A percentile compares a stretch with the other conserved stretches of the same genome.
Conservation (phyloP, 1,139 yeast genomes). For the Blastobotrys proliferans region DNA sequence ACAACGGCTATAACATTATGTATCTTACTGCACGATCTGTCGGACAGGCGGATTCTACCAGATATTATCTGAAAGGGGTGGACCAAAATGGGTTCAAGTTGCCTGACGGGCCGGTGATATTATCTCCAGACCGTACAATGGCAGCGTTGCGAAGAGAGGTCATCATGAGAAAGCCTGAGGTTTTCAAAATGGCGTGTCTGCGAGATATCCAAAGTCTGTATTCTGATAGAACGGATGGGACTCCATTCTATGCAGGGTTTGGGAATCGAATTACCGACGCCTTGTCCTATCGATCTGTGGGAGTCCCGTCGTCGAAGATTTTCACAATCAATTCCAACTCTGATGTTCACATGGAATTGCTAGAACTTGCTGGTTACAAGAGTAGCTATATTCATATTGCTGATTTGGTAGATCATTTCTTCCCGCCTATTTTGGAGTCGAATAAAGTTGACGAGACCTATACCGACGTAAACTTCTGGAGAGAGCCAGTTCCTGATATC, state of each 20-base stretch:
- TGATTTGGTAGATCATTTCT: conserved; percentile 93
- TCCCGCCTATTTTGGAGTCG: conserved; percentile 60
- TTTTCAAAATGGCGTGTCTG: conserved; percentile 95
- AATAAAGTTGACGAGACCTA: conserved; percentile 42
- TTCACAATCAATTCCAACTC: conserved; percentile 96
- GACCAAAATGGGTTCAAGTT: conserved; percentile 68
- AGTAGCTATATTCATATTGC: conserved; percentile 86
- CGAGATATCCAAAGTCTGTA: conserved; percentile 73
- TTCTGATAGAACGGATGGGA: conserved; percentile 34
- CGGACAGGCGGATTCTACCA: conserved; percentile 92
- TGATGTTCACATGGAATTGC: conserved; percentile 94
- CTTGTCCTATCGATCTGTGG: conserved; percentile 86
- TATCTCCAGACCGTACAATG: conserved; percentile 95
- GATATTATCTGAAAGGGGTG: conserved; percentile 76
- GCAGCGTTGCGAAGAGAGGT: conserved; percentile 93
- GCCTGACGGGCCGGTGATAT: conserved; percentile 90
- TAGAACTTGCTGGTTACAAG: conserved; percentile 89
- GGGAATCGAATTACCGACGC: conserved; percentile 98
- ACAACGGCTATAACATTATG: conserved; percentile 89
- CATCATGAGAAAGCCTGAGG: conserved; percentile 91
- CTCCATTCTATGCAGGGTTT: conserved; percentile 96
- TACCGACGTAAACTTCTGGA: conserved; percentile 90
- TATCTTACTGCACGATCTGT: conserved; percentile 93
- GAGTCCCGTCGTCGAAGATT: conserved; percentile 89
- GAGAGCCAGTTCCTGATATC: conserved; percentile 69